These are phyloP conservation scores for Puccinia hordei DNA, from an alignment of 1,284 basidiomycete genomes.

Conservation along the genomic window DNA sequence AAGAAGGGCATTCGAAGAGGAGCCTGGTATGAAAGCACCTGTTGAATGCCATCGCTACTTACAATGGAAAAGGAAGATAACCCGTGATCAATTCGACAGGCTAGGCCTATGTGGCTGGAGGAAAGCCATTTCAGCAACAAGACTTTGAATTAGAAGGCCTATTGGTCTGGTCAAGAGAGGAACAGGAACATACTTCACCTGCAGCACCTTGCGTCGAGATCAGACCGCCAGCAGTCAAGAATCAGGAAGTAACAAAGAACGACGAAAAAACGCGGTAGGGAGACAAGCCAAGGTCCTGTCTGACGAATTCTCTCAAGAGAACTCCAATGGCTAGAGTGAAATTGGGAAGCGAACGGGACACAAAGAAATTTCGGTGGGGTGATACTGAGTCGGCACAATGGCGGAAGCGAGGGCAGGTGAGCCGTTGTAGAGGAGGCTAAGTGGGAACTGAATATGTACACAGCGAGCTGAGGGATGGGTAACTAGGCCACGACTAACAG, in stretches of 20 bases:
- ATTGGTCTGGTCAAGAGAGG: no score
- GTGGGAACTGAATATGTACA: background rate
- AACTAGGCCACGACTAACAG: no score
- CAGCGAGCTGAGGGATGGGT: background rate
- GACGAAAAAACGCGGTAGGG: background rate
- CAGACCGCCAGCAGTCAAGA: constrained; percentile 7
- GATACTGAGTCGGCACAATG: background rate
- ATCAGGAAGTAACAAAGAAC: background rate
- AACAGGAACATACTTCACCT: no score
- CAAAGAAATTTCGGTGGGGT: background rate
- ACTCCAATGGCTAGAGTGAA: background rate
- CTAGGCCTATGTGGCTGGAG: no score
- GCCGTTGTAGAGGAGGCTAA: no score
- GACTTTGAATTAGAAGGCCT: no score
- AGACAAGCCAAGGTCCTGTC: background rate
- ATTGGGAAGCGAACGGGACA: background rate
- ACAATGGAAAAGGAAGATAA: no score
- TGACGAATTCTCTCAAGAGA: background rate
- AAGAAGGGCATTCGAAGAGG: no score
- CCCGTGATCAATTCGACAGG: no score
- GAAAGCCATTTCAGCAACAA: no score
- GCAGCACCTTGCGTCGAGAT: background rate
- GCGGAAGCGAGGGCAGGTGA: background rate
- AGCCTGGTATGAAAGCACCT: no score
- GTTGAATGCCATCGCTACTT: no score